These are phyloP conservation scores for Fusarium sp. DNA, from an alignment of 2,329 filamentous ascomycete species.

Conservation along the genomic window DNA sequence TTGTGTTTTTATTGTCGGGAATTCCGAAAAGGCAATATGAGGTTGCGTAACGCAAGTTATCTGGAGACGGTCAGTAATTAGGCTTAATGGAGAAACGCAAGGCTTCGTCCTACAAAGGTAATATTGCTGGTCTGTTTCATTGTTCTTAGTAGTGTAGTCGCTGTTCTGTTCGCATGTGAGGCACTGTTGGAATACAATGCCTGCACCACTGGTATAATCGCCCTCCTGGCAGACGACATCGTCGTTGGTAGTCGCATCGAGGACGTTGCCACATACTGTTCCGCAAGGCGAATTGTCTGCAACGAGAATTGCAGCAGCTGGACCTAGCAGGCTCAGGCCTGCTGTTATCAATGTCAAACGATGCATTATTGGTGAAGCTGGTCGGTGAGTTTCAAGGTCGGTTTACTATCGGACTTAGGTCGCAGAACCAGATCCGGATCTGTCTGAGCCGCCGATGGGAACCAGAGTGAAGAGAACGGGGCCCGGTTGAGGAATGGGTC, in stretches of 20 bases:
- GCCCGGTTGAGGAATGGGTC: conserved; percentile 3
- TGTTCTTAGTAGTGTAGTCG: conserved; percentile 56
- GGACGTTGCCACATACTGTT: conserved; percentile 66
- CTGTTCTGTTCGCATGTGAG: conserved; percentile 66
- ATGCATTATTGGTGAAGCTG: conserved; percentile 17
- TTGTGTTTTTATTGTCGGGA: conserved; percentile 59
- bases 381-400: not conserved
- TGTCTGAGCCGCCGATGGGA: not conserved
- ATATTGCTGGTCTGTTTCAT: conserved; percentile 65
- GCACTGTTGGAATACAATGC: conserved; percentile 65
- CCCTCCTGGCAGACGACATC: conserved; percentile 63
- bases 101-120: conserved; percentile 63
- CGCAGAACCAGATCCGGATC: not conserved
- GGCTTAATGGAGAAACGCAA: not conserved
- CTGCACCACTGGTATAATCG: conserved; percentile 55
- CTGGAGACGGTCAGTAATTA: conserved; percentile 49
- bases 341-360: conserved; percentile 28
- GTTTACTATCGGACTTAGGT: not conserved
- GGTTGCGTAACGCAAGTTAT: conserved; percentile 69
- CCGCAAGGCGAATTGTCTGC: conserved; percentile 63
- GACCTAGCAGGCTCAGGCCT: conserved; percentile 33
- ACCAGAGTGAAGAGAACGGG: not conserved
- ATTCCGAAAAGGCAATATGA: conserved; percentile 68
- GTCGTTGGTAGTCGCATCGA: conserved; percentile 57
- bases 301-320: conserved; percentile 55